Base-by-base conservation (phyloP, 2,329 filamentous ascomycete species). In the Cladosporium sp. region DNA sequence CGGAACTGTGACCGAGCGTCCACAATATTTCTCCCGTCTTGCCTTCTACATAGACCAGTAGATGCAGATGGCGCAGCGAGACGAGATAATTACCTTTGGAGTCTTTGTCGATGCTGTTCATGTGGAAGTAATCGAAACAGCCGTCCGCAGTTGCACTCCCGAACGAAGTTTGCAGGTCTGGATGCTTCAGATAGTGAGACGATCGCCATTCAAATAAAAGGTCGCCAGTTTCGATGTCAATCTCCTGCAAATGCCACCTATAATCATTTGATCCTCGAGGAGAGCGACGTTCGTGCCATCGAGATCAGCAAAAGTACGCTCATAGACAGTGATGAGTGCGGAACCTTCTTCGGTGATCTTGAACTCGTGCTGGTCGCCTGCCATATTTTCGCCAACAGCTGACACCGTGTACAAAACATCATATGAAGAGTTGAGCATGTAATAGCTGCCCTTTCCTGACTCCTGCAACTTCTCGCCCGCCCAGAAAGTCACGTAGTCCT, bases 81-180 rank as follows among this genome's bases (percentile, higher is more conserved):
- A 84, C 71, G 12, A 83, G 65, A 58, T 80, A 84, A 61, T 83
- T 77, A 1, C 79, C 79, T 0, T 73, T 64, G 0, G 68, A 62
- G 51, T 77, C 75, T 64, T 82, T 81, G 62, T 80, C 77, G 24
- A 83, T 68, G 44, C 78, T 78, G 68, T 83, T 81, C 66, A 83
- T 76, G 65, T 82, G 80, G 66, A 79, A 79, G 65, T 73, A 80
- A 60, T 82, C 79, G 20, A 70, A 75, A 0, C 73, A 32, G 15
- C 50, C 50, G n/a, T 53, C 50, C 15, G 36, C 50, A 12, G 42
- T 24, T 34, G 19, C 10, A 24, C 50, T 17, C 15, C 50, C 50
- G 17, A 8, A 32, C 10, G 50, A 42, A 3, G n/a, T 20, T n/a
- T 53, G 50, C 24, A 53, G 24, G 20, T 36, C 50, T 7, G 36